Percentiles rank a stretch among this genome's conserved stretches.
phyloP scores from a whole-genome alignment of 2,329 filamentous ascomycete species.

The Aaosphaeria pasadenensis region DNA sequence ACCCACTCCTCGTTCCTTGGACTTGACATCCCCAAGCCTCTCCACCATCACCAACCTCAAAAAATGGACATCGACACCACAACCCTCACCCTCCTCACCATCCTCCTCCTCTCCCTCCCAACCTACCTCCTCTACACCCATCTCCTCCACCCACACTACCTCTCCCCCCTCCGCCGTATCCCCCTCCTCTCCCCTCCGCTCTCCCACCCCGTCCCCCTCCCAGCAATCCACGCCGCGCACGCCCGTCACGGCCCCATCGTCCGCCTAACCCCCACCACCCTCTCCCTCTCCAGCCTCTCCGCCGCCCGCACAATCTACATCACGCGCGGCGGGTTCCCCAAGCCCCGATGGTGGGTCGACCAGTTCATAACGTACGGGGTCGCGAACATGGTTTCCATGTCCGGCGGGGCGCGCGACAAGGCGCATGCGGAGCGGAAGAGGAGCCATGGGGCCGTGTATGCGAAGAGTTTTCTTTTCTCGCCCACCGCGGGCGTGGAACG shows the following conservation, averaged over 20 bases:
- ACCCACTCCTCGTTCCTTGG: no score
- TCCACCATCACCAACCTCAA: no score
- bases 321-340: constrained; percentile 69
- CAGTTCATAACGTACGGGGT: constrained; percentile 65
- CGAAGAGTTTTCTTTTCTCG: constrained; percentile 1
- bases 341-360: constrained; percentile 61
- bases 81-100: no score
- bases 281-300: constrained; percentile 64
- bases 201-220: not conserved
- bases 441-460: constrained; percentile 70
- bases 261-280: constrained; percentile 59
- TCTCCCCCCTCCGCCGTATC: no score
- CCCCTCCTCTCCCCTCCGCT: no score
- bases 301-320: constrained; percentile 57
- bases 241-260: constrained; percentile 56
- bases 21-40: no score
- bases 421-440: constrained; percentile 67
- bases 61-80: no score
- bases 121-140: no score
- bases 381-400: constrained; percentile 67
- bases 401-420: constrained; percentile 44
- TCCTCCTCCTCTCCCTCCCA: no score
- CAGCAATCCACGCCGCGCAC: constrained; percentile 47
- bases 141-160: no score
- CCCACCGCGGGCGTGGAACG: not conserved